These are phyloP conservation scores for Daedaleopsis sinensis DNA, from an alignment of 768 basidiomycete species.

Conservation along the genomic window DNA sequence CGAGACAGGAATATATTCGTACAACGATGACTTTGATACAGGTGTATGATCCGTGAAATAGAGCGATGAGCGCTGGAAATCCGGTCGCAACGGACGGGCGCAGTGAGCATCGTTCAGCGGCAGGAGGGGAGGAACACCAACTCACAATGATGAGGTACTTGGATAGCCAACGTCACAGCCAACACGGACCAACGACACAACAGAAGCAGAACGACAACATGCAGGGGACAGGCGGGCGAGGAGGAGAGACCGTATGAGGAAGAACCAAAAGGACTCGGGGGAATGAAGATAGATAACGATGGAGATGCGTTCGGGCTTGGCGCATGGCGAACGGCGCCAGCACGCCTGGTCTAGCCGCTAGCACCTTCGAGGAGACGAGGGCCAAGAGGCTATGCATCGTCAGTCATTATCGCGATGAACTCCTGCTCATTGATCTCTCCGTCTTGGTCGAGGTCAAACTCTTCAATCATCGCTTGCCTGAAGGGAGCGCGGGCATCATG, in stretches of 20 bases:
- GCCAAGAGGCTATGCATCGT: slow-evolving; percentile 61
- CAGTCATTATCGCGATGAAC: slow-evolving; percentile 97
- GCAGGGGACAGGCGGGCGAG: background rate
- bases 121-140: background rate
- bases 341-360: background rate
- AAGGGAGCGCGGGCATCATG: background rate
- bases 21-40: background rate
- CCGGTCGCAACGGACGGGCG: background rate
- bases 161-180: background rate
- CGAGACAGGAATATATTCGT: background rate
- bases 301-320: slow-evolving; percentile 17
- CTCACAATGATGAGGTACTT: background rate
- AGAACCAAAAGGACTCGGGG: background rate
- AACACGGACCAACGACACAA: background rate
- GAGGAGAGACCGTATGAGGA: background rate
- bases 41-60: background rate
- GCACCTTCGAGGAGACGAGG: background rate
- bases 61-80: background rate
- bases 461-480: slow-evolving; percentile 99
- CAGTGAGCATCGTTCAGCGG: background rate
- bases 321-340: background rate
- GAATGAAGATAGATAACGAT: background rate
- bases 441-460: slow-evolving; percentile 98
- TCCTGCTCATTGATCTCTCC: slow-evolving; percentile 97
- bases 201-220: background rate